phyloP scores from a whole-genome alignment of 805 yeast species.

The Alloascoidea hylecoeti region DNA sequence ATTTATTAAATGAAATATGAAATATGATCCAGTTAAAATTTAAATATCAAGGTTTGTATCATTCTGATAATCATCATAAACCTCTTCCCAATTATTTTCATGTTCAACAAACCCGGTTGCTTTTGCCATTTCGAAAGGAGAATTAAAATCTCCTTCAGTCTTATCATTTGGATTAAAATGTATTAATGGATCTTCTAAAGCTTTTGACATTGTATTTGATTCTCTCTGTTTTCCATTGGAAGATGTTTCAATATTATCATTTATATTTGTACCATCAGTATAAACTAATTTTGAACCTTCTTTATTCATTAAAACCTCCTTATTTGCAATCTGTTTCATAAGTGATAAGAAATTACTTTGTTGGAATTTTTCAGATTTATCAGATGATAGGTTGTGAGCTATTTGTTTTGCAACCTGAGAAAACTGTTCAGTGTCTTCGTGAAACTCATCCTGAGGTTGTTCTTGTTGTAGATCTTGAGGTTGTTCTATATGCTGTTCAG shows the following conservation, averaged over 20 bases:
- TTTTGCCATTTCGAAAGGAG: constrained; percentile 1
- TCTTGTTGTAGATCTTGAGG: constrained; percentile 2
- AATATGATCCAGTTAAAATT: too few species aligned
- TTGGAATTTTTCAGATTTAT: constrained; percentile 9
- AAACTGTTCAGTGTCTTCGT: constrained; percentile 6
- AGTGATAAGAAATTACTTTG: constrained; percentile 12
- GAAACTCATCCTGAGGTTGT: constrained; percentile 1
- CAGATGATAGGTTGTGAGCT: constrained; percentile 2
- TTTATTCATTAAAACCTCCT: constrained; percentile 6
- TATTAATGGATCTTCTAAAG: constrained; percentile 2
- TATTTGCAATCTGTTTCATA: constrained; percentile 12
- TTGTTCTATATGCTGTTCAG: constrained; percentile 2
- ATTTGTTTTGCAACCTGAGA: constrained; percentile 11
- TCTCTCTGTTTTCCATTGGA: too few species aligned
- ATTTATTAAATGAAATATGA: too few species aligned
- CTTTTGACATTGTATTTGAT: background rate
- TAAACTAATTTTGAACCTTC: constrained; percentile 1
- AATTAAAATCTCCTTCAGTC: background rate
- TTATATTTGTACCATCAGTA: background rate
- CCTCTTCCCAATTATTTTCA: constrained; percentile 1
- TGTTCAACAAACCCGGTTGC: background rate
- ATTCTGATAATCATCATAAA: constrained; percentile 2
- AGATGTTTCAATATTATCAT: background rate
- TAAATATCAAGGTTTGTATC: constrained; percentile 1
- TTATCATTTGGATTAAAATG: background rate